These are phyloP conservation scores for Stereocaulon alpinum DNA, from an alignment of 495 filamentous ascomycete genomes.

Conservation along the genomic window DNA sequence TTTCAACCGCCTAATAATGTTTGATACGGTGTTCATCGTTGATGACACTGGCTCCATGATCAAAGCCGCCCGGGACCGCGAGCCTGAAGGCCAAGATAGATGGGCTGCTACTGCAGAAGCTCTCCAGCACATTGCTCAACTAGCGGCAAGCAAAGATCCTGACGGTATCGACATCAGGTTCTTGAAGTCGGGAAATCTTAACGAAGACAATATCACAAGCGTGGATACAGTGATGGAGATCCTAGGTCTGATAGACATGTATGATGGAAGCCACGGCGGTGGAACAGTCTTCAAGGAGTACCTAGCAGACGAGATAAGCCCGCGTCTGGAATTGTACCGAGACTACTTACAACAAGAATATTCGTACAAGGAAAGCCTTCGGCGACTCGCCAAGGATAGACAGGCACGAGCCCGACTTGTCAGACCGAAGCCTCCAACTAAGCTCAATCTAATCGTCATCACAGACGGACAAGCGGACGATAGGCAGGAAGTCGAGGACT, in stretches of 20 bases:
- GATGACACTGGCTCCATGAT: conserved; percentile 12
- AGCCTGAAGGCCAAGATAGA: background rate
- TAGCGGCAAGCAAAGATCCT: conserved; percentile 4
- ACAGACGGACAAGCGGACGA: conserved; percentile 8
- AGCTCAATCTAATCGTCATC: conserved; percentile 8
- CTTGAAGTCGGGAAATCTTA: background rate
- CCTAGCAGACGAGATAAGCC: background rate
- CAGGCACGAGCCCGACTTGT: background rate
- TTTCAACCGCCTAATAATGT: conserved; percentile 4
- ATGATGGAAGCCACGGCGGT: background rate
- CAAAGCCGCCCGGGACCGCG: background rate
- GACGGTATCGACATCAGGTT: conserved; percentile 8
- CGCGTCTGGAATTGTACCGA: background rate
- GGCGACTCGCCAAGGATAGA: no score
- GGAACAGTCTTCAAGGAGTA: background rate
- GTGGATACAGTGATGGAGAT: background rate
- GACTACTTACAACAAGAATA: background rate
- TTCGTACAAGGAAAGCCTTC: background rate
- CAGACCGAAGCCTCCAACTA: background rate
- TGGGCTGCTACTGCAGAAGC: background rate
- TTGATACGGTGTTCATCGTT: conserved; percentile 8
- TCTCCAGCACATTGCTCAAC: background rate
- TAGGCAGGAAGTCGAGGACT: conserved; percentile 2
- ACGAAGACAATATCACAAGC: background rate
- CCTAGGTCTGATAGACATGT: background rate